These are phyloP conservation scores for Mallotus nudiflorus DNA, from an alignment of 345 rosid species.

Conservation along the genomic window DNA sequence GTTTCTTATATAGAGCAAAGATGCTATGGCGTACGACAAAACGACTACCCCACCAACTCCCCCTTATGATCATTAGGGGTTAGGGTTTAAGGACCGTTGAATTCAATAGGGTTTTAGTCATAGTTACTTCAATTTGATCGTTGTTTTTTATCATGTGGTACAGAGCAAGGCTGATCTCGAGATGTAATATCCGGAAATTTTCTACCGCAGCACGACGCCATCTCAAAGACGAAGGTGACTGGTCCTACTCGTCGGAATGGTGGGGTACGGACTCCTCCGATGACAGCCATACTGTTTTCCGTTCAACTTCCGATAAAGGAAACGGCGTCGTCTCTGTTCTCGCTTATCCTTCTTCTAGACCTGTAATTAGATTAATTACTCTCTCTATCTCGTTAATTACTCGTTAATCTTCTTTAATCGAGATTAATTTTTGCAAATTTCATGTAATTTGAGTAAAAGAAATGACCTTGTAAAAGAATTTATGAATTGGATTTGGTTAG, in stretches of 20 bases:
- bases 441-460: too few relatives aligned
- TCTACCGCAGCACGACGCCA: constrained; percentile 36
- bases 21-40: too few relatives aligned
- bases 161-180: not conserved
- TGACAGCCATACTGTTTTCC: constrained; percentile 48
- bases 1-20: too few relatives aligned
- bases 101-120: too few relatives aligned
- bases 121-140: not conserved
- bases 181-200: constrained; percentile 35
- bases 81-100: not conserved
- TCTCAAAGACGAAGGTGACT: constrained; percentile 79
- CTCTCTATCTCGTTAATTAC: not conserved
- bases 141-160: constrained; percentile 23
- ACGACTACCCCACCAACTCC: too few relatives aligned
- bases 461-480: too few relatives aligned
- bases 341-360: constrained; percentile 70
- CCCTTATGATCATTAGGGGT: too few relatives aligned
- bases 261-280: constrained; percentile 54
- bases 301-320: constrained; percentile 53
- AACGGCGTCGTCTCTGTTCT: constrained; percentile 83
- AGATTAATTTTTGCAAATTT: too few relatives aligned
- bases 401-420: too few relatives aligned
- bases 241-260: constrained; percentile 86
- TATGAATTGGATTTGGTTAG: too few relatives aligned
- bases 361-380: constrained; percentile 67